Conservation (phyloP, 1,284 basidiomycete genomes). For the Grifola frondosa region DNA sequence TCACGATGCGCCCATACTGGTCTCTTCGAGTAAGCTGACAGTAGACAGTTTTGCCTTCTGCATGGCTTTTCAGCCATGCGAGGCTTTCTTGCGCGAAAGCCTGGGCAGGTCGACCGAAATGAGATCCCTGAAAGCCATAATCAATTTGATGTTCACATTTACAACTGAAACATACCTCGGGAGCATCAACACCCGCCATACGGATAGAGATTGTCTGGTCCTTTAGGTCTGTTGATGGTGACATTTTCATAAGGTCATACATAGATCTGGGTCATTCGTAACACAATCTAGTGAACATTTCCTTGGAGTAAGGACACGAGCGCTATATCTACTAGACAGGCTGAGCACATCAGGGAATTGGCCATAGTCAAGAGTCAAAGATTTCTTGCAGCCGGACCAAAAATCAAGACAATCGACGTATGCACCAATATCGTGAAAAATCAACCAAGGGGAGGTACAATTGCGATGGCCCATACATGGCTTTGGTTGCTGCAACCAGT, state of each 20-base stretch:
- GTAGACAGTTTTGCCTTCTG: conserved; percentile 59
- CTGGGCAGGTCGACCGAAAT: conserved; percentile 80
- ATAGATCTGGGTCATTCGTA: no score
- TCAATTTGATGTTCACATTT: background rate
- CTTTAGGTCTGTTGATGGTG: conserved; percentile 64
- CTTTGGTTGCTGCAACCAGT: conserved; percentile 40
- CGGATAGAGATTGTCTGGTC: conserved; percentile 82
- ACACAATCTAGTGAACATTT: no score
- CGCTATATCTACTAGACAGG: no score
- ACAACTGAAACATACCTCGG: conserved; percentile 57
- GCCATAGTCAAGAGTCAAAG: no score
- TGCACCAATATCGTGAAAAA: no score
- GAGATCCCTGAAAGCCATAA: conserved; percentile 49
- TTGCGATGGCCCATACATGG: no score
- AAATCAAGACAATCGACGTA: no score
- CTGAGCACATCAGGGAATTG: no score
- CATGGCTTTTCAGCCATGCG: conserved; percentile 62
- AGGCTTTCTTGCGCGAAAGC: conserved; percentile 70
- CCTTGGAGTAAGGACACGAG: no score
- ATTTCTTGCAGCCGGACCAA: no score
- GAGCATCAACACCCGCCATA: conserved; percentile 87
- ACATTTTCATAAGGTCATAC: no score
- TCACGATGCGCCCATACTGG: conserved; percentile 79
- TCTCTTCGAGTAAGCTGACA: conserved; percentile 76
- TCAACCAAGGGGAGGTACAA: no score